Conservation (phyloP, 2,329 filamentous ascomycete genomes). For the Penicillium sp. region DNA sequence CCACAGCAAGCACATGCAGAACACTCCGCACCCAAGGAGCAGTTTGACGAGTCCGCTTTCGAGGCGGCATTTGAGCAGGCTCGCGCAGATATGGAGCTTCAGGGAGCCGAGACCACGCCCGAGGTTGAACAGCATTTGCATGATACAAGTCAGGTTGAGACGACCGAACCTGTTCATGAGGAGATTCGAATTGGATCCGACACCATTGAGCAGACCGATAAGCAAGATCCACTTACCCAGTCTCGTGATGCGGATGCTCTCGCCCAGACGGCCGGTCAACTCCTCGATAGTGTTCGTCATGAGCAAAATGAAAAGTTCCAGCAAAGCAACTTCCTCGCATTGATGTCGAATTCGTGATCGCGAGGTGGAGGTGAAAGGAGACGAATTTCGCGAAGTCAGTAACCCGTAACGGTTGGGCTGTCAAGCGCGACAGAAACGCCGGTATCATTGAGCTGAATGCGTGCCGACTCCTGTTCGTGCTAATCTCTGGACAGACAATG, state of each 20-base stretch:
- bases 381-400: slow-evolving; percentile 50
- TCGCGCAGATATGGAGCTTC: slow-evolving; percentile 34
- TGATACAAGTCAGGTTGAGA: slow-evolving; percentile 17
- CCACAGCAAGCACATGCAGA: slow-evolving; percentile 23
- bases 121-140: slow-evolving; percentile 12
- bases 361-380: slow-evolving; percentile 67
- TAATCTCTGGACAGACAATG: slow-evolving; percentile 34
- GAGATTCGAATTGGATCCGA: slow-evolving; percentile 42
- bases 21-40: slow-evolving; percentile 24
- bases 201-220: slow-evolving; percentile 35
- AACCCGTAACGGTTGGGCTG: slow-evolving; percentile 37
- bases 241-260: slow-evolving; percentile 60
- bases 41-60: slow-evolving; percentile 44
- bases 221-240: slow-evolving; percentile 30
- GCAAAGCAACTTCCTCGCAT: slow-evolving; percentile 67
- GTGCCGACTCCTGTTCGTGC: slow-evolving; percentile 29
- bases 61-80: slow-evolving; percentile 44
- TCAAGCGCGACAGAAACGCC: slow-evolving; percentile 34
- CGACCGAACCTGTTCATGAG: slow-evolving; percentile 18
- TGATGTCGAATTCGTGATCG: slow-evolving; percentile 70
- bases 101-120: slow-evolving; percentile 17
- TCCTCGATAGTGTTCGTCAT: slow-evolving; percentile 63
- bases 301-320: slow-evolving; percentile 70
- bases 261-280: slow-evolving; percentile 63
- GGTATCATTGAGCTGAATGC: slow-evolving; percentile 34